phyloP scores from a whole-genome alignment of 164 flowering plant genomes.

The Piper longum region DNA sequence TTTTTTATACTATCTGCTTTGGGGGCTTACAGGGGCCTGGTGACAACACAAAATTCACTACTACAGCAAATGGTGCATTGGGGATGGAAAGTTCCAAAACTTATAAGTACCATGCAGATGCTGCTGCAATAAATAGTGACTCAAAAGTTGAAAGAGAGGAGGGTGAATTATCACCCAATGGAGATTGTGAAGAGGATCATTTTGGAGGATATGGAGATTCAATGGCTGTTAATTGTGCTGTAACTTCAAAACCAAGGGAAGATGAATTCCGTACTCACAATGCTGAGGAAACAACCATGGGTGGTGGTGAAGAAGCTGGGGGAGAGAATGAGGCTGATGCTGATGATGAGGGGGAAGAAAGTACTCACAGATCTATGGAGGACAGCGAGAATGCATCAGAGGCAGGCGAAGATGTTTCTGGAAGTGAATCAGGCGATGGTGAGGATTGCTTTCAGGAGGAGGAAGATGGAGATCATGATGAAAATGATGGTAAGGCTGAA shows the following conservation, averaged over 20 bases:
- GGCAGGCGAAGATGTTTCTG: slow-evolving; percentile 64
- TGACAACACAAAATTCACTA: slow-evolving; percentile 13
- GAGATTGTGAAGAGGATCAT: slow-evolving; percentile 69
- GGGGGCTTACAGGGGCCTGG: slow-evolving; percentile 11
- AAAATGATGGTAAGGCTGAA: slow-evolving; percentile 59
- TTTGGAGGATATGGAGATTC: slow-evolving; percentile 41
- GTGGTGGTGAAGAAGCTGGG: slow-evolving; percentile 29
- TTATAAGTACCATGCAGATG: slow-evolving; percentile 31
- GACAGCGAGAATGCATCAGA: slow-evolving; percentile 78
- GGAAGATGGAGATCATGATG: slow-evolving; percentile 51
- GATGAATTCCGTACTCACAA: slow-evolving; percentile 26
- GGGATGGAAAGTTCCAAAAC: slow-evolving; percentile 20
- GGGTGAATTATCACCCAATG: slow-evolving; percentile 82
- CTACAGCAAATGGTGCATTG: slow-evolving; percentile 28
- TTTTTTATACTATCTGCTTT: no score
- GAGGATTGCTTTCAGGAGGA: slow-evolving; percentile 59
- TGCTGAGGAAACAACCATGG: slow-evolving; percentile 23
- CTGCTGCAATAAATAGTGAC: slow-evolving; percentile 15
- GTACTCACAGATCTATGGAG: slow-evolving; percentile 68
- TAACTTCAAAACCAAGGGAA: slow-evolving; percentile 25
- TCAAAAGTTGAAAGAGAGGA: slow-evolving; percentile 76
- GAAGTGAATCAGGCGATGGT: slow-evolving; percentile 79
- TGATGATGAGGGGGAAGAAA: slow-evolving; percentile 79
- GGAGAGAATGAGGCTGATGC: slow-evolving; percentile 65
- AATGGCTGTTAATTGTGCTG: slow-evolving; percentile 13